phyloP scores from a whole-genome alignment of 2,329 filamentous ascomycete genomes.

The Epichloe baconii region DNA sequence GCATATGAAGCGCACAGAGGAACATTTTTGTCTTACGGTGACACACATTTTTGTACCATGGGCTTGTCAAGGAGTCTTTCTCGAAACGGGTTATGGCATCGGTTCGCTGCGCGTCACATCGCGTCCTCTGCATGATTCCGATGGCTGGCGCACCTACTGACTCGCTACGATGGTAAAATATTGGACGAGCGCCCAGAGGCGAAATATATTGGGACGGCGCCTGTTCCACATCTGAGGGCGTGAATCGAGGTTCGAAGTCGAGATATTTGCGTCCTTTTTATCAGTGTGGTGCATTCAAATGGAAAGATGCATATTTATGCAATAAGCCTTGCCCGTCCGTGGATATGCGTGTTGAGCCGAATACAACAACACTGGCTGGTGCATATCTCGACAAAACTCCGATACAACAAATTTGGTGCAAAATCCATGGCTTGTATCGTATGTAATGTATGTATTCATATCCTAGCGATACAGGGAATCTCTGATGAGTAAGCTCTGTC shows the following conservation, averaged over 20 bases:
- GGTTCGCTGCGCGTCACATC: slow-evolving; percentile 27
- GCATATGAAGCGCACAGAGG: slow-evolving; percentile 23
- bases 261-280: neutral
- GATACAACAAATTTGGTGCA: too few relatives aligned
- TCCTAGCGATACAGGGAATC: neutral
- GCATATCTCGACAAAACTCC: too few relatives aligned
- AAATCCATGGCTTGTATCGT: too few relatives aligned
- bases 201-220: slow-evolving; percentile 31
- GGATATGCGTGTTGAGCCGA: too few relatives aligned
- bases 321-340: too few relatives aligned
- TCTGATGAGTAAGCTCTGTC: too few relatives aligned
- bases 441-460: neutral
- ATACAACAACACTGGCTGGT: too few relatives aligned
- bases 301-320: too few relatives aligned
- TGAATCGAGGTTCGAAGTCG: slow-evolving; percentile 15
- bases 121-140: slow-evolving; percentile 25
- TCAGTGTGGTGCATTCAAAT: neutral
- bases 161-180: slow-evolving; percentile 39
- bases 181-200: slow-evolving; percentile 25
- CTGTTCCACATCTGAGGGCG: slow-evolving; percentile 17
- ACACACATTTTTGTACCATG: slow-evolving; percentile 30
- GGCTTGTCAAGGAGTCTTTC: slow-evolving; percentile 23
- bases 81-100: slow-evolving; percentile 30
- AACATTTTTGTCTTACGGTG: slow-evolving; percentile 21
- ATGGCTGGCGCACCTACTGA: slow-evolving; percentile 34